These are phyloP conservation scores for Leccinum obscurum DNA, from an alignment of 768 basidiomycete species.

Conservation along the genomic window DNA sequence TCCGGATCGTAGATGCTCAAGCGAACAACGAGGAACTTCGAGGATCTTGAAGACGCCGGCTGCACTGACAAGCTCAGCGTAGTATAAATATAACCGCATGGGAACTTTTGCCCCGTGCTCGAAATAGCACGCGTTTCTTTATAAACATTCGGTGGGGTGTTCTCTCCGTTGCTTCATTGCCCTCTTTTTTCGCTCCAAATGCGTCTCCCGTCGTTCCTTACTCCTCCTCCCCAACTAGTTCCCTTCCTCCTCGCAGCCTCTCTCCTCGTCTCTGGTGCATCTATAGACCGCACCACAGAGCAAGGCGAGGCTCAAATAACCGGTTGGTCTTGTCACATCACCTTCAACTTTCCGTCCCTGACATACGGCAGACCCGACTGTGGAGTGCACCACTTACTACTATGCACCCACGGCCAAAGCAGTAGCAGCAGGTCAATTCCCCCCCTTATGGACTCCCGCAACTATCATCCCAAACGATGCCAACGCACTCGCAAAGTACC, in stretches of 20 bases:
- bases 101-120: background rate
- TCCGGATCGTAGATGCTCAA: background rate
- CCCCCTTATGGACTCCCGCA: slow-evolving; percentile 46
- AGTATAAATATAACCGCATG: background rate
- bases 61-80: no score
- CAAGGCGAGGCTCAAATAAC: slow-evolving; percentile 38
- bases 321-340: slow-evolving; percentile 25
- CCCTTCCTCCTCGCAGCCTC: slow-evolving; percentile 4
- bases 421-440: slow-evolving; percentile 38
- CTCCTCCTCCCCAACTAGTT: background rate
- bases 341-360: background rate
- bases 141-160: background rate
- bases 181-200: slow-evolving; percentile 5
- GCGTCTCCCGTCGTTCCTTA: slow-evolving; percentile 23
- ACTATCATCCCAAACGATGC: slow-evolving; percentile 43
- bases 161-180: background rate
- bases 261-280: slow-evolving; percentile 3
- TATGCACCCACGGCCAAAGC: slow-evolving; percentile 38
- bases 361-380: slow-evolving; percentile 28
- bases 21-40: background rate
- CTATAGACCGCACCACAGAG: slow-evolving; percentile 35
- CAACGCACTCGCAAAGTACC: slow-evolving; percentile 45
- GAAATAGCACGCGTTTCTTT: background rate
- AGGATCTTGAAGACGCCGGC: background rate
- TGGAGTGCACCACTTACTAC: slow-evolving; percentile 46